Conservation (phyloP, 192 early-diverging fungal species). For the Umbelopsis ramanniana region DNA sequence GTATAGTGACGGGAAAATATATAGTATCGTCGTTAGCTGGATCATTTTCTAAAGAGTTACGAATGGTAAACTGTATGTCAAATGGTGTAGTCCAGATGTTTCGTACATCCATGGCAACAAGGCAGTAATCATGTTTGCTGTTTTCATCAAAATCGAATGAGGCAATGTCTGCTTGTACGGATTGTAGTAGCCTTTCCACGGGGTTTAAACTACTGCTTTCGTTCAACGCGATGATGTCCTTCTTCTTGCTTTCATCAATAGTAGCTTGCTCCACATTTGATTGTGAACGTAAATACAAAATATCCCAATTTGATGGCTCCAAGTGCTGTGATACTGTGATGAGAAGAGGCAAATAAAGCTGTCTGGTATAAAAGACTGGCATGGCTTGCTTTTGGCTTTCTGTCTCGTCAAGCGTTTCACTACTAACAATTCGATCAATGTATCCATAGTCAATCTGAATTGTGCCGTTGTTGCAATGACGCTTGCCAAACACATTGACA, state of each 20-base stretch:
- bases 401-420: not conserved
- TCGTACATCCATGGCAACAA: conserved; percentile 78
- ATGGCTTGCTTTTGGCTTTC: not conserved
- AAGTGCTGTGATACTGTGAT: conserved; percentile 71
- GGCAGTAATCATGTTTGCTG: conserved; percentile 66
- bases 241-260: not conserved
- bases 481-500: conserved; percentile 77
- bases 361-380: conserved; percentile 63
- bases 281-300: conserved; percentile 56
- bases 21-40: not conserved
- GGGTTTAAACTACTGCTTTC: not conserved
- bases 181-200: conserved; percentile 18
- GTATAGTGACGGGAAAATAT: conserved; percentile 29
- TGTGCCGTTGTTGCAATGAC: conserved; percentile 65
- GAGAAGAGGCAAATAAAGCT: conserved; percentile 67
- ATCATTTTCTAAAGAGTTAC: conserved; percentile 53
- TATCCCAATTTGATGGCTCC: conserved; percentile 65
- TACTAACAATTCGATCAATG: conserved; percentile 38
- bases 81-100: conserved; percentile 77
- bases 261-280: not conserved
- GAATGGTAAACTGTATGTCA: conserved; percentile 71
- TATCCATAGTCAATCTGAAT: conserved; percentile 77
- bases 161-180: conserved; percentile 11
- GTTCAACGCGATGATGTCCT: not conserved
- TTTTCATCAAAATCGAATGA: not conserved